phyloP scores from a whole-genome alignment of 768 basidiomycete species.

The Lactarius indigo region DNA sequence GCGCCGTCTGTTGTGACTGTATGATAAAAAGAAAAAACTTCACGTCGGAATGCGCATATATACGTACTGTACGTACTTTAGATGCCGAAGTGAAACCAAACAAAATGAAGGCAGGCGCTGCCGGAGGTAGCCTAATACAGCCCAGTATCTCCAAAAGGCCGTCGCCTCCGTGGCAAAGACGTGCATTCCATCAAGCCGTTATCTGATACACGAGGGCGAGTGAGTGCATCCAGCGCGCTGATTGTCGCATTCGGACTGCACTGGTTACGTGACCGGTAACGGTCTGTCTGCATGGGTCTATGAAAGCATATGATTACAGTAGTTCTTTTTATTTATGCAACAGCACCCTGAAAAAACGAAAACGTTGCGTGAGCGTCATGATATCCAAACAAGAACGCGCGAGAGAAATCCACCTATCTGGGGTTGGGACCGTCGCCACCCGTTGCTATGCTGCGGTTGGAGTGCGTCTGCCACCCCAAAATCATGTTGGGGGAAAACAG shows the following conservation, averaged over 20 bases:
- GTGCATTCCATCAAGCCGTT: not conserved
- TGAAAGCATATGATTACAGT: not conserved
- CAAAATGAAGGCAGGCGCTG: not conserved
- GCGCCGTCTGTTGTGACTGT: not conserved
- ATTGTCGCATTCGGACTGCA: not conserved
- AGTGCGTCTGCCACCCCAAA: not conserved
- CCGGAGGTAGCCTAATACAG: not conserved
- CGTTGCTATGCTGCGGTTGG: not conserved
- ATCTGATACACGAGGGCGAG: not conserved
- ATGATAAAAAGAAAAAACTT: not conserved
- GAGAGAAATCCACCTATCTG: not conserved
- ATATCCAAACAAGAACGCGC: not conserved
- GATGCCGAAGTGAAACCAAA: not conserved
- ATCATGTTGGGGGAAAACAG: not conserved
- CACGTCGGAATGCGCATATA: too few species aligned
- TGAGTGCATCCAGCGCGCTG: not conserved
- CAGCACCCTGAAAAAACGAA: not conserved
- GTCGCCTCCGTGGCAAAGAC: not conserved
- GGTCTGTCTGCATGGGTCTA: not conserved
- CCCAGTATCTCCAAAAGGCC: not conserved
- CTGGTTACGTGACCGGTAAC: not conserved
- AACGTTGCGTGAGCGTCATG: not conserved
- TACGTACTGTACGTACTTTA: not conserved
- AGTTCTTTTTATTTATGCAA: not conserved
- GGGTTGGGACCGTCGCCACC: not conserved